Evolutionary conservation across 306 rosid species (phyloP).

Genomic region (Citrullus colocynthis): DNA sequence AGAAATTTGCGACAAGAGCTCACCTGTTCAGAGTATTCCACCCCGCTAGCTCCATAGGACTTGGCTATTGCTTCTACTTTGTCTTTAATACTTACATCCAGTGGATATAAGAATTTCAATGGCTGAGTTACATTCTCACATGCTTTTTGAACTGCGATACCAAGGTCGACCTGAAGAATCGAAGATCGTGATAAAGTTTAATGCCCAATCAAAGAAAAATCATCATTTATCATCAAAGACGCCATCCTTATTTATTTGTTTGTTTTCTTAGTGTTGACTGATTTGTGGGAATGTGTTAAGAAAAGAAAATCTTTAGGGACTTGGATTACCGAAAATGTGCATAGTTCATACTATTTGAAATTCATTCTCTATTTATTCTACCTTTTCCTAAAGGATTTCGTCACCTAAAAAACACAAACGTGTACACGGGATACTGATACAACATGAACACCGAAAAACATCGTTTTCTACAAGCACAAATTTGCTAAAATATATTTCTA

Average conservation of each 20-base stretch:
- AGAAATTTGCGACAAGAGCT: constrained; percentile 1
- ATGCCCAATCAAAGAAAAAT: not conserved
- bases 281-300: not conserved
- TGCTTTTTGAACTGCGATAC: constrained; percentile 73
- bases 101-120: constrained; percentile 70
- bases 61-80: constrained; percentile 90
- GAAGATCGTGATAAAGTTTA: constrained; percentile 10
- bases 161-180: constrained; percentile 72
- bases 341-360: not conserved
- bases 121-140: constrained; percentile 69
- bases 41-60: constrained; percentile 86
- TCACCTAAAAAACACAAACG: not conserved
- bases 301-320: not conserved
- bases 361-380: not conserved
- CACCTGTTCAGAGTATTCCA: constrained; percentile 89
- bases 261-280: too few relatives aligned
- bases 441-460: not conserved
- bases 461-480: not conserved
- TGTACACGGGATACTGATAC: not conserved
- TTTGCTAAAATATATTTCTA: not conserved
- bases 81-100: constrained; percentile 64
- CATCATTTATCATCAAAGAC: not conserved
- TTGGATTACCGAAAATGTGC: not conserved
- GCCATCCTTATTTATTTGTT: not conserved
- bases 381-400: not conserved